Conservation (phyloP, 2,329 filamentous ascomycete genomes). For the Cytospora leucostoma region DNA sequence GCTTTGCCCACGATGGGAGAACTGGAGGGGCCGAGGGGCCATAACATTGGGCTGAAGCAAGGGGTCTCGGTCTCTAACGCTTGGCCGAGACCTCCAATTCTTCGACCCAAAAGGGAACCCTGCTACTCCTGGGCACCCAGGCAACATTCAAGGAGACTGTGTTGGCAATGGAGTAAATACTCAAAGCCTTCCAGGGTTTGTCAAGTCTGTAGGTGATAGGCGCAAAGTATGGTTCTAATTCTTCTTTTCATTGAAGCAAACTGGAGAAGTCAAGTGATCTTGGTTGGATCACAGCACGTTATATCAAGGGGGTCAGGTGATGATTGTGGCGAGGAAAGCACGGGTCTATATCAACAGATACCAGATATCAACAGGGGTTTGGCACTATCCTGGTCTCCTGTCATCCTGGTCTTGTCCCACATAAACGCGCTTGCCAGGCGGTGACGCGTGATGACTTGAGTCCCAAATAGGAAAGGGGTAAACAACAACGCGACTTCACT, state of each 20-base stretch:
- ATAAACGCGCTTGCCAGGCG: conserved; percentile 23
- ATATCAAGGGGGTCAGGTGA: not conserved
- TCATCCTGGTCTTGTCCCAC: conserved; percentile 9
- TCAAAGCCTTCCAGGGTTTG: no score
- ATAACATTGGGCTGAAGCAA: not conserved
- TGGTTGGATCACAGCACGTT: no score
- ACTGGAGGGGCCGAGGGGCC: conserved; percentile 1
- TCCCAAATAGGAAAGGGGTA: conserved; percentile 28
- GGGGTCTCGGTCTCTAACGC: conserved; percentile 23
- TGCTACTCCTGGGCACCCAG: conserved; percentile 13
- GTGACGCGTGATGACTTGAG: conserved; percentile 19
- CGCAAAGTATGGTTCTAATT: no score
- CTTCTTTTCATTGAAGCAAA: no score
- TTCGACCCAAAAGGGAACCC: conserved; percentile 11
- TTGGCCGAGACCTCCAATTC: conserved; percentile 18
- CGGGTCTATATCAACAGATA: not conserved
- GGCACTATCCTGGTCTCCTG: not conserved
- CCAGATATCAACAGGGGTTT: conserved; percentile 13
- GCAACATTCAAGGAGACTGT: not conserved
- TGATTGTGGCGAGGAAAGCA: conserved; percentile 9
- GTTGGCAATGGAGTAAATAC: not conserved
- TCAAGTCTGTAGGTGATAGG: no score
- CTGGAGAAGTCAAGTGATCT: no score
- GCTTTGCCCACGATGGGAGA: not conserved
- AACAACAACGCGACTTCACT: conserved; percentile 27